Percentiles rank a stretch among this genome's conserved stretches.
These are phyloP conservation scores for Ascobolus immersus DNA, from an alignment of 495 filamentous ascomycete species.

Conservation along the genomic window DNA sequence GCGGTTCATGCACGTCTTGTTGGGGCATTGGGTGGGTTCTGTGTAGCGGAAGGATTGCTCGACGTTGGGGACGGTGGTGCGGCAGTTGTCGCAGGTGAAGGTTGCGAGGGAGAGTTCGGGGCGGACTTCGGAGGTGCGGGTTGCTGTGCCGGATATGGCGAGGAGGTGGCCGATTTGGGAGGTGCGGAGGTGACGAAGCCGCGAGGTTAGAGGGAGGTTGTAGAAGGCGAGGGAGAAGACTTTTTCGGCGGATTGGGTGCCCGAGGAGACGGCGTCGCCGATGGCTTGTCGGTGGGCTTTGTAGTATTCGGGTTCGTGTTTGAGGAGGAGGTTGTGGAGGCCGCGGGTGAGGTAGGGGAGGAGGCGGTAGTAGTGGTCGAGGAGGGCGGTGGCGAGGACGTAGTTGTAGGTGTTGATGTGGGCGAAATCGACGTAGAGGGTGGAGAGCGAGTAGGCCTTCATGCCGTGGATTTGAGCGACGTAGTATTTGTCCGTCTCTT, in stretches of 20 bases:
- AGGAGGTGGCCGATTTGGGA: slow-evolving; percentile 75
- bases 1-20: slow-evolving; percentile 70
- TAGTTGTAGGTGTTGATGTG: slow-evolving; percentile 49
- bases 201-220: slow-evolving; percentile 80
- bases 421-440: slow-evolving; percentile 86
- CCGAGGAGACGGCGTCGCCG: slow-evolving; percentile 25
- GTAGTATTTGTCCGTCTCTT: slow-evolving; percentile 66
- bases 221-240: slow-evolving; percentile 88
- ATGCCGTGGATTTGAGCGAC: slow-evolving; percentile 85
- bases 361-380: slow-evolving; percentile 81
- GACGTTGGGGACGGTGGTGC: slow-evolving; percentile 55
- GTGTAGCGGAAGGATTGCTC: slow-evolving; percentile 97
- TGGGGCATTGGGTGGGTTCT: slow-evolving; percentile 87
- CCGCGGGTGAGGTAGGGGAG: slow-evolving; percentile 74
- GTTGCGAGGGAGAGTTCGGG: slow-evolving; percentile 81
- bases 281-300: slow-evolving; percentile 61
- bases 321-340: slow-evolving; percentile 76
- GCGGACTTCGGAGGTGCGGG: slow-evolving; percentile 83
- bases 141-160: slow-evolving; percentile 89
- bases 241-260: slow-evolving; percentile 73
- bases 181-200: slow-evolving; percentile 70
- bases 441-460: slow-evolving; percentile 63
- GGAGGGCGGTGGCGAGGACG: slow-evolving; percentile 59
- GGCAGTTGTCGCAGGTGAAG: slow-evolving; percentile 74
- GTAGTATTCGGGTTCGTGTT: slow-evolving; percentile 86